Conservation (phyloP, 2,329 filamentous ascomycete genomes). For the Aspergillus tamarii region DNA sequence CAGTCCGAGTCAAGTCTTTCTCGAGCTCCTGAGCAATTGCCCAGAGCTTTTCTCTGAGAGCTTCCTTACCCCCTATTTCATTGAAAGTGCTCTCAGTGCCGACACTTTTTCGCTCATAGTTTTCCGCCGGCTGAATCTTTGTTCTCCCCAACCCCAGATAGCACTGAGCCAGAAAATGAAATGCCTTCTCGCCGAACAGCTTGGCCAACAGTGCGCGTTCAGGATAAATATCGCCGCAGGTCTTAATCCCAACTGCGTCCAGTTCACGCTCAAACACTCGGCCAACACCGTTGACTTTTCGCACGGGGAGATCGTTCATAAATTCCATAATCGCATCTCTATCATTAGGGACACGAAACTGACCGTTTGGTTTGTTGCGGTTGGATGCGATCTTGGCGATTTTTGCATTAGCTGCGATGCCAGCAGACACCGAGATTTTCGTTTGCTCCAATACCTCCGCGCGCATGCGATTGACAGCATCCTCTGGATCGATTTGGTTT, state of each 20-base stretch:
- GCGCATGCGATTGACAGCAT: slow-evolving; percentile 77
- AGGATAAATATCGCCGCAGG: slow-evolving; percentile 82
- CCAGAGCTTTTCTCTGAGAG: slow-evolving; percentile 76
- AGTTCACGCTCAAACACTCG: slow-evolving; percentile 91
- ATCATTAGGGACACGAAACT: slow-evolving; percentile 75
- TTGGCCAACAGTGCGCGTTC: slow-evolving; percentile 73
- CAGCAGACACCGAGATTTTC: slow-evolving; percentile 87
- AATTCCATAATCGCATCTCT: slow-evolving; percentile 78
- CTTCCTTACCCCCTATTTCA: slow-evolving; percentile 70
- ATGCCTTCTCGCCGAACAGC: slow-evolving; percentile 90
- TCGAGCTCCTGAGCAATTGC: slow-evolving; percentile 83
- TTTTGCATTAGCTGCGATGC: slow-evolving; percentile 90
- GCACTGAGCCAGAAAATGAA: slow-evolving; percentile 80
- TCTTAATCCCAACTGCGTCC: slow-evolving; percentile 82
- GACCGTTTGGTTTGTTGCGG: slow-evolving; percentile 94
- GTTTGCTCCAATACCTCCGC: slow-evolving; percentile 74
- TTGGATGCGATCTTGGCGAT: slow-evolving; percentile 96
- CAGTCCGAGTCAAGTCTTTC: slow-evolving; percentile 76
- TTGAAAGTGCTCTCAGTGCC: slow-evolving; percentile 91
- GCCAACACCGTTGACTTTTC: slow-evolving; percentile 95
- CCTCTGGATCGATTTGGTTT: slow-evolving; percentile 69
- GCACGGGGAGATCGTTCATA: slow-evolving; percentile 78
- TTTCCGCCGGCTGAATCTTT: slow-evolving; percentile 80
- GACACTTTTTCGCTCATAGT: slow-evolving; percentile 89
- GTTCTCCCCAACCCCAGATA: slow-evolving; percentile 87